phyloP scores from a whole-genome alignment of 2,329 filamentous ascomycete genomes.

The Aspergillus chevalieri region DNA sequence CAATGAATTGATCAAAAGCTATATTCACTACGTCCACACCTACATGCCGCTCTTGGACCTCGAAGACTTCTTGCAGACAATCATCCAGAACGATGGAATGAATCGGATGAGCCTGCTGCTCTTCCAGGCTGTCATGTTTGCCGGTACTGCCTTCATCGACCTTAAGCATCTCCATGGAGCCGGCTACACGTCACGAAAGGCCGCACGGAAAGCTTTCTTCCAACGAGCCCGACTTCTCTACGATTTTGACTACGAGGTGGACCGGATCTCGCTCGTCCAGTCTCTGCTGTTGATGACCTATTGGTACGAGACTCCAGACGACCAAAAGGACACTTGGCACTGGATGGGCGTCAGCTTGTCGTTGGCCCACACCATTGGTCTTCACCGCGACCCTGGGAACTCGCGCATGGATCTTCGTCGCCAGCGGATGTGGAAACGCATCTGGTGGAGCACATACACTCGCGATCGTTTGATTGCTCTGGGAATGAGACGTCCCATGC shows the following conservation, averaged over 20 bases:
- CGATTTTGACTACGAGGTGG: constrained; percentile 90
- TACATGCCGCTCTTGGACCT: constrained; percentile 83
- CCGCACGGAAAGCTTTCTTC: constrained; percentile 82
- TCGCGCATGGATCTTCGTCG: constrained; percentile 68
- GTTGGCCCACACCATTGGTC: constrained; percentile 83
- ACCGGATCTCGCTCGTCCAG: constrained; percentile 83
- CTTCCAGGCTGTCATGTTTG: constrained; percentile 94
- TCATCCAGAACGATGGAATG: constrained; percentile 61
- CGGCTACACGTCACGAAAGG: constrained; percentile 71
- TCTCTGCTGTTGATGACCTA: constrained; percentile 88
- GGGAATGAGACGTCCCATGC: constrained; percentile 85
- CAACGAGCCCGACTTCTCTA: constrained; percentile 83
- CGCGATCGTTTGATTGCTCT: constrained; percentile 86
- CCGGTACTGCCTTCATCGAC: constrained; percentile 81
- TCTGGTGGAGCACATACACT: constrained; percentile 98
- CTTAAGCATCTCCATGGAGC: constrained; percentile 68
- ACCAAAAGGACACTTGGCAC: constrained; percentile 97
- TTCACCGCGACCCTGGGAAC: constrained; percentile 77
- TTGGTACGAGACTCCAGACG: constrained; percentile 95
- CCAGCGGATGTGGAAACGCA: constrained; percentile 83
- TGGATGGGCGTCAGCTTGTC: constrained; percentile 98
- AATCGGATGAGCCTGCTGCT: constrained; percentile 74
- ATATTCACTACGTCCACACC: constrained; percentile 84
- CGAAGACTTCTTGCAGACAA: constrained; percentile 53
- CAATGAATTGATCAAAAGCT: constrained; percentile 73